Percentiles rank a stretch among this genome's conserved stretches.
Evolutionary conservation across 768 basidiomycete genomes (phyloP).

Genomic region (Epithele typhae): DNA sequence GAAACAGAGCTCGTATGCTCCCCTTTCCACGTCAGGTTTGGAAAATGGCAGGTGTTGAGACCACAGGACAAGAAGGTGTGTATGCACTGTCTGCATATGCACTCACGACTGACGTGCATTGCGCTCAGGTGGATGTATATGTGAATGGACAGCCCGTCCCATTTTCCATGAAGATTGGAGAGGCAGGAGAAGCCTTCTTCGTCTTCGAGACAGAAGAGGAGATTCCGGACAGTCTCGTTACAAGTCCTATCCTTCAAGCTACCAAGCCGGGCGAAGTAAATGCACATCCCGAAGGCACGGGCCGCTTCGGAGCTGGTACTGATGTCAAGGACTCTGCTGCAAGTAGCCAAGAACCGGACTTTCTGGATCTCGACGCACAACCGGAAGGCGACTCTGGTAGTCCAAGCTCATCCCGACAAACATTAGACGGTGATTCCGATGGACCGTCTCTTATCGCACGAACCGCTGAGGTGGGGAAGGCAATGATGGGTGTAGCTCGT

Average conservation of each 20-base stretch:
- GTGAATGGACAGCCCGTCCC: conserved; percentile 86
- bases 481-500: conserved; percentile 19
- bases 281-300: conserved; percentile 27
- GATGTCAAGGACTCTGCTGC: conserved; percentile 29
- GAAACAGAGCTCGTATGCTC: conserved; percentile 77
- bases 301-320: conserved; percentile 34
- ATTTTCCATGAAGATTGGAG: conserved; percentile 97
- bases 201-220: conserved; percentile 96
- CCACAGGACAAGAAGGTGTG: conserved; percentile 90
- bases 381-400: neutral
- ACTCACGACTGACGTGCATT: too few species aligned
- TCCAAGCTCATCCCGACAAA: too few species aligned
- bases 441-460: conserved; percentile 17
- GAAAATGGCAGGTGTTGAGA: conserved; percentile 92
- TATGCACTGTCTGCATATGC: too few species aligned
- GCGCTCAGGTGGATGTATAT: conserved; percentile 72
- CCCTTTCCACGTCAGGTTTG: conserved; percentile 96
- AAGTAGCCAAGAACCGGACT: conserved; percentile 62
- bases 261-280: conserved; percentile 37
- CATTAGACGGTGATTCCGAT: too few species aligned
- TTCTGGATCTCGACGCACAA: conserved; percentile 70
- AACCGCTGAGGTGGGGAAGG: conserved; percentile 26
- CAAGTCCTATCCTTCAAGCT: conserved; percentile 82
- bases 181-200: conserved; percentile 98
- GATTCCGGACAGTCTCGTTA: conserved; percentile 89